phyloP scores from a whole-genome alignment of 2,329 filamentous ascomycete species.

The Sphaerostilbella broomeana region DNA sequence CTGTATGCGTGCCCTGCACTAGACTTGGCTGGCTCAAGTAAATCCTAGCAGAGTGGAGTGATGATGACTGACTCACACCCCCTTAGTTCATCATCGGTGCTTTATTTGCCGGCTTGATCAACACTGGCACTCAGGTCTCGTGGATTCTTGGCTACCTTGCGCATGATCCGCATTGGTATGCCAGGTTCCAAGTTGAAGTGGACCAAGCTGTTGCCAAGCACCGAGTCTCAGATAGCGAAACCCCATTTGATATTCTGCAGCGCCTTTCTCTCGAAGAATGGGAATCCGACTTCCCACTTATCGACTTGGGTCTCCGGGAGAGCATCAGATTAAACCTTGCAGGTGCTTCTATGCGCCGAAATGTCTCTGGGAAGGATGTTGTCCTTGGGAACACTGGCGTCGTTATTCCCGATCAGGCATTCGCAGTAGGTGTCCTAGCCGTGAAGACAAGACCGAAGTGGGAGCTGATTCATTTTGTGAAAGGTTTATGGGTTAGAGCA shows the following conservation, averaged over 20 bases:
- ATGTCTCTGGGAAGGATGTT: conserved; percentile 39
- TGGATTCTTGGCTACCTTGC: conserved; percentile 47
- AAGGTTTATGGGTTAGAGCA: conserved; percentile 40
- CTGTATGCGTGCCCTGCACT: too few relatives aligned
- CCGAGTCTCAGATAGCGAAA: conserved; percentile 25
- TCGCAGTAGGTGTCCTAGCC: conserved; percentile 27
- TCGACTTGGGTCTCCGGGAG: conserved; percentile 47
- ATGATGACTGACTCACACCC: too few relatives aligned
- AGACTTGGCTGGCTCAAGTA: too few relatives aligned
- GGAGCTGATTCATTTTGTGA: conserved; percentile 2
- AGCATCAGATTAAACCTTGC: conserved; percentile 44
- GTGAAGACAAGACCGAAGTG: not conserved
- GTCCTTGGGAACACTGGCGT: conserved; percentile 38
- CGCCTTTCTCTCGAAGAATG: conserved; percentile 45
- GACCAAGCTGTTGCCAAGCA: conserved; percentile 37
- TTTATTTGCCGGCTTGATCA: conserved; percentile 51
- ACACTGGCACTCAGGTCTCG: conserved; percentile 48
- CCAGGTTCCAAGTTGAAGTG: conserved; percentile 40
- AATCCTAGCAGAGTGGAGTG: too few relatives aligned
- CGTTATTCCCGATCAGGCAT: conserved; percentile 43
- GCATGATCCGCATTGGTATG: conserved; percentile 39
- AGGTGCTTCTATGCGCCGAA: conserved; percentile 46
- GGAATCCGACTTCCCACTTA: conserved; percentile 47
- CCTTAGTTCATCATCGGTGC: conserved; percentile 47
- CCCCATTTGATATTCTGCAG: conserved; percentile 32